Evolutionary conservation across 768 basidiomycete genomes (phyloP), one percentile per base, ranked within the genome.

Genomic region (Amanita subjunquillea): DNA sequence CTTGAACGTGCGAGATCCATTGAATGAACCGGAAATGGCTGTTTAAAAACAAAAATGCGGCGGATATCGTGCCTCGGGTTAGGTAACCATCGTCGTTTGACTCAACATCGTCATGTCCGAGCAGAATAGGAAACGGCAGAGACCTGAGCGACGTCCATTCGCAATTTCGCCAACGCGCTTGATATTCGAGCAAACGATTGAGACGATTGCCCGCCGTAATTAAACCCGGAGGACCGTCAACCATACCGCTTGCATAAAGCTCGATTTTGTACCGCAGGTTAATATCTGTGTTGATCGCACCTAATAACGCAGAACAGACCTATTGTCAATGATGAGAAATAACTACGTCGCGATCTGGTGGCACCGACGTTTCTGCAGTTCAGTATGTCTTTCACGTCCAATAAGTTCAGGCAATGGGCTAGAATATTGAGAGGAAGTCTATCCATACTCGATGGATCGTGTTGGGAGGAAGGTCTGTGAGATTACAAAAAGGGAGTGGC

Each of bases 1-100:
- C 67, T 27, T 77, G 73, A 44, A 67, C 61, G 23, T 59, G 58
- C 9, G 80, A 81, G 17, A 79, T 76, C 15, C 82, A 69, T 48
- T 71, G 71, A 50, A 64, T 63, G 59, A 82, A 79, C 9, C 57
- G 55, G 22, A 56, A 29, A 40, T 45, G 41, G 37, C 36, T 50
- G 47, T 47, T 43, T n/a, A 42, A 36, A 13, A n/a, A 25, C 17
- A 38, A 25, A 34, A 48, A 37, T n/a, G 37, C 47, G 36, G 17
- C 20, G 37, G 22, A 38, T 36, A 38, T 22, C 34, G 32, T 37
- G 37, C 47, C 34, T 20, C 47, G 32, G 25, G 47, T 48, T 27
- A 48, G 47, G 20, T 38, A 38, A 48, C 34, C 32, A n/a, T n/a
- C 23, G 22, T 48, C 47, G 8, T 34, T 48, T 22, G 20, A 37